Evolutionary conservation across 2,329 filamentous ascomycete species (phyloP).

Genomic region (Pseudogymnoascus pannorum): DNA sequence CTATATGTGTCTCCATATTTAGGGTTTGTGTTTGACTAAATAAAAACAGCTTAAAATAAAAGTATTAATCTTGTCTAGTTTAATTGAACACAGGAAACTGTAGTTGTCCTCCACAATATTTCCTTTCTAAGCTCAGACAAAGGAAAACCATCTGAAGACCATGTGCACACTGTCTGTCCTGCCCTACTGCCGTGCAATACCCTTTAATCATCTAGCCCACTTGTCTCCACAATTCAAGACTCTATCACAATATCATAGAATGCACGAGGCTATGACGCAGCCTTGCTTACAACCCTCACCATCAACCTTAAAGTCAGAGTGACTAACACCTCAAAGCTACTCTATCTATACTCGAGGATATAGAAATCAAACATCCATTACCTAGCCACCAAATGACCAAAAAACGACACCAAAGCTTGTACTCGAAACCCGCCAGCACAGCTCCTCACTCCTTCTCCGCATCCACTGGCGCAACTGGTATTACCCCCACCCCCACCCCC

Average conservation of each 20-base stretch:
- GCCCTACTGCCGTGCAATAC: not conserved
- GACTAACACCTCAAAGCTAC: not conserved
- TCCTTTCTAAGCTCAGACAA: not conserved
- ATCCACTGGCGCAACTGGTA: constrained; percentile 29
- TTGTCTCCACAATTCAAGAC: constrained; percentile 1
- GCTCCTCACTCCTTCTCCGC: constrained; percentile 42
- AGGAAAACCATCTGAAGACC: not conserved
- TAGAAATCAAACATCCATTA: not conserved
- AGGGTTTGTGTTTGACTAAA: not conserved
- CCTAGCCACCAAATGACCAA: constrained; percentile 47
- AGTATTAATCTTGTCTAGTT: not conserved
- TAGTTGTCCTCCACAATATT: not conserved
- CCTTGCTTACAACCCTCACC: constrained; percentile 8
- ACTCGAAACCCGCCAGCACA: constrained; percentile 52
- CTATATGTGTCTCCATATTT: not conserved
- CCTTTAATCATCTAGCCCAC: not conserved
- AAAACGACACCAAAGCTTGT: constrained; percentile 49
- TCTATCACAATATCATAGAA: constrained; percentile 7
- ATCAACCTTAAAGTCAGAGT: not conserved
- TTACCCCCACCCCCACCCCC: constrained; percentile 14
- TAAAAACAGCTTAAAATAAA: not conserved
- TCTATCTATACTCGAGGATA: not conserved
- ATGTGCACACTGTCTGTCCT: not conserved
- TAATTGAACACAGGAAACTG: not conserved
- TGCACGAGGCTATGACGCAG: constrained; percentile 1